These are phyloP conservation scores for Cubamyces sp. DNA, from an alignment of 768 basidiomycete species.

Conservation along the genomic window DNA sequence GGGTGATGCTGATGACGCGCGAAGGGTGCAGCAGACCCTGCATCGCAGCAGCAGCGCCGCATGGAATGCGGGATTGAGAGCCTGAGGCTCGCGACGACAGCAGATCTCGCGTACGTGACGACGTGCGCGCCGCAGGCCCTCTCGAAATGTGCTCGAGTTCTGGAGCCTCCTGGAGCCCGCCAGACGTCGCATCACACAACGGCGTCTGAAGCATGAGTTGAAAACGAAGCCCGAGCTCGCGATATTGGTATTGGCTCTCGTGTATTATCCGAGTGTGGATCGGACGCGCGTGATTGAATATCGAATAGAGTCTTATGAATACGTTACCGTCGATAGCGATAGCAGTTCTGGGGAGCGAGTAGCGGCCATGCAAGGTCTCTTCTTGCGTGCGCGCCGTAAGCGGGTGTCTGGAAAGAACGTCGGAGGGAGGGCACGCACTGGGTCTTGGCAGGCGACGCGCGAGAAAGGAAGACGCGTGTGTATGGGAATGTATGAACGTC, in stretches of 20 bases:
- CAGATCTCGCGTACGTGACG: constrained; percentile 6
- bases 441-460: constrained; percentile 14
- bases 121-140: no score
- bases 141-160: neutral
- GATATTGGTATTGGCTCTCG: no score
- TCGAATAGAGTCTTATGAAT: no score
- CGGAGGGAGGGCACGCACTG: neutral
- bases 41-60: neutral
- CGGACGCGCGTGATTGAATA: no score
- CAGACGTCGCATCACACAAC: no score
- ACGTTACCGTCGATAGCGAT: no score
- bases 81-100: neutral
- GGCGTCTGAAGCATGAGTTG: no score
- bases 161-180: neutral
- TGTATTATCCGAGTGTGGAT: no score
- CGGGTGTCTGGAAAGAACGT: neutral
- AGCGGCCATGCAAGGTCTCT: no score
- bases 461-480: constrained; percentile 19
- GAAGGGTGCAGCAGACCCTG: neutral
- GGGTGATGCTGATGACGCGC: constrained; percentile 16
- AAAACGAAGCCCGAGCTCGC: no score
- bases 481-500: constrained; percentile 11
- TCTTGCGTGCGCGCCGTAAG: no score
- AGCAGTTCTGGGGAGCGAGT: no score
- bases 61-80: neutral